A percentile compares a stretch with the other conserved stretches of the same genome.
These are phyloP conservation scores for Daedaleopsis sinensis DNA, from an alignment of 768 basidiomycete species.

Conservation along the genomic window DNA sequence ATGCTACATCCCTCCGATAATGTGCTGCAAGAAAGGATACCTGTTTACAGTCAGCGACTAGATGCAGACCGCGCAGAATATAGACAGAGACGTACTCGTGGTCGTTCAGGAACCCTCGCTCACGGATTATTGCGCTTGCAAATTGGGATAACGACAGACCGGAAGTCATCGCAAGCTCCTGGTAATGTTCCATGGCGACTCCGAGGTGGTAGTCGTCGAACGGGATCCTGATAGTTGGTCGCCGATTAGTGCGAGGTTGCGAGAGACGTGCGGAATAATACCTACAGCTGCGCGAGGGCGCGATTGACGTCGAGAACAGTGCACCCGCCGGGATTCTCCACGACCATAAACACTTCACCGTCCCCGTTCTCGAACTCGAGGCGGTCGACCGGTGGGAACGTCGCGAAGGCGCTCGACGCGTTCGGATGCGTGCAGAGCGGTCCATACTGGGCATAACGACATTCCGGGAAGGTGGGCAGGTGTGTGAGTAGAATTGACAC, in stretches of 20 bases:
- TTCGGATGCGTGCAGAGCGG: constrained; percentile 30
- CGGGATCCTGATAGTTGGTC: constrained; percentile 17
- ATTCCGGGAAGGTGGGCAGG: constrained; percentile 30
- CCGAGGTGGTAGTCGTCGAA: constrained; percentile 19
- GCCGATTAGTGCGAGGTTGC: background rate
- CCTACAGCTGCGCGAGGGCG: constrained; percentile 25
- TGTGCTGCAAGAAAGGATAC: constrained; percentile 24
- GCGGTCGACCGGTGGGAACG: constrained; percentile 26
- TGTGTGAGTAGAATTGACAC: constrained; percentile 27
- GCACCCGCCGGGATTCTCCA: constrained; percentile 28
- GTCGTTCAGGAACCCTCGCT: constrained; percentile 27
- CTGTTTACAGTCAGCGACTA: background rate
- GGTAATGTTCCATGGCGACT: constrained; percentile 25
- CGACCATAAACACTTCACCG: constrained; percentile 22
- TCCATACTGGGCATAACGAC: constrained; percentile 26
- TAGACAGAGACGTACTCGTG: constrained; percentile 24
- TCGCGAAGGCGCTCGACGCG: constrained; percentile 30
- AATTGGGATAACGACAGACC: constrained; percentile 22
- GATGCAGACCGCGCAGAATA: background rate
- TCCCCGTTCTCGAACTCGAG: constrained; percentile 25
- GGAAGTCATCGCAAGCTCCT: constrained; percentile 24
- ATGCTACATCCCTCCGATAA: constrained; percentile 14
- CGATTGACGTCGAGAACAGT: constrained; percentile 31
- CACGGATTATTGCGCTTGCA: constrained; percentile 16
- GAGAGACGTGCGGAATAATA: background rate